Evolutionary conservation across 75 land plant species (phyloP).

Genomic region (Sequoia sempervirens): DNA sequence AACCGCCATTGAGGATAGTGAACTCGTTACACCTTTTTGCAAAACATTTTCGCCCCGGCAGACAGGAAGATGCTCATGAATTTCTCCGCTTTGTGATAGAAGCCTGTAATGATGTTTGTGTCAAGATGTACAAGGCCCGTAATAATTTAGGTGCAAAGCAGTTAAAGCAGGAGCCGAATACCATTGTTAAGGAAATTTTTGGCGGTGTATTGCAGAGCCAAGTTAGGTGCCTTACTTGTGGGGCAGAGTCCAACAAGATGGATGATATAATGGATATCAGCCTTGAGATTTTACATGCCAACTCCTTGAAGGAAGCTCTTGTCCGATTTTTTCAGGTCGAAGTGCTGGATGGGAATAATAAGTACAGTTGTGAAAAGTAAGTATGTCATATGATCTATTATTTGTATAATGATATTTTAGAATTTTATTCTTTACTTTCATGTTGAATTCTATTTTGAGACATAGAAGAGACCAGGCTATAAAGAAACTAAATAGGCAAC

Average conservation of each 20-base stretch:
- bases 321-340: slow-evolving; percentile 81
- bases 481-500: not conserved
- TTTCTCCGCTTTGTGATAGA: slow-evolving; percentile 92
- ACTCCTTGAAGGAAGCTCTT: slow-evolving; percentile 68
- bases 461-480: not conserved
- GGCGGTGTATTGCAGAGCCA: slow-evolving; percentile 92
- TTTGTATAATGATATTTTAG: not conserved
- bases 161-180: slow-evolving; percentile 22
- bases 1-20: slow-evolving; percentile 65
- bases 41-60: slow-evolving; percentile 73
- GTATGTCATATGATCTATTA: not conserved
- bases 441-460: not conserved
- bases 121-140: slow-evolving; percentile 55
- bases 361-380: slow-evolving; percentile 84
- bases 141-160: not conserved
- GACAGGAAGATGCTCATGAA: slow-evolving; percentile 99
- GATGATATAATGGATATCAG: slow-evolving; percentile 97
- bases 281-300: slow-evolving; percentile 57
- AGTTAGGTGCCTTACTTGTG: slow-evolving; percentile 83
- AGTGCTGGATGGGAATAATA: slow-evolving; percentile 86
- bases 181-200: slow-evolving; percentile 89
- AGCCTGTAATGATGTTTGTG: slow-evolving; percentile 75
- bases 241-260: slow-evolving; percentile 70
- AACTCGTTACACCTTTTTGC: slow-evolving; percentile 60
- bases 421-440: not conserved